phyloP scores from a whole-genome alignment of 345 rosid species.

The Angophora floribunda region DNA sequence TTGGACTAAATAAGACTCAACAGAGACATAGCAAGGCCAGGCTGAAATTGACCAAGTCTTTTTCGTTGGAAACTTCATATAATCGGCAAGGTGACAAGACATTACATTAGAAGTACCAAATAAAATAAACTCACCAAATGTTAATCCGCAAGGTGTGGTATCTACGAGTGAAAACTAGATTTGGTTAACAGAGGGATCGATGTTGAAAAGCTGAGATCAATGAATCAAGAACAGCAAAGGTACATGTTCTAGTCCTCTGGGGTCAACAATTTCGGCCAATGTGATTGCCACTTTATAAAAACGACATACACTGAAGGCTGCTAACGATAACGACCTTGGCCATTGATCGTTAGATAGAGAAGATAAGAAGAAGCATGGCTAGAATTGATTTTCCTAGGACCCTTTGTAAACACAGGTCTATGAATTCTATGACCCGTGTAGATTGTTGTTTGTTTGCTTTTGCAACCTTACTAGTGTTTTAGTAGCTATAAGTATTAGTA shows the following conservation, averaged over 20 bases:
- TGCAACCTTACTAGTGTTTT: rapidly evolving
- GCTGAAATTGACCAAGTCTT: neutral
- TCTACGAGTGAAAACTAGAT: neutral
- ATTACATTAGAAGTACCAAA: too few relatives aligned
- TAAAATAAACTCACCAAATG: neutral
- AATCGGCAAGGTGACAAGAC: too few relatives aligned
- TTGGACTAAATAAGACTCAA: neutral
- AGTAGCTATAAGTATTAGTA: neutral
- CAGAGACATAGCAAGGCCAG: neutral
- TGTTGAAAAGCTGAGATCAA: neutral
- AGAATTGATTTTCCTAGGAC: rapidly evolving
- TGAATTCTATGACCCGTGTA: neutral
- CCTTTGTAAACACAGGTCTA: rapidly evolving
- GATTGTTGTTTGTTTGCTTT: too few relatives aligned
- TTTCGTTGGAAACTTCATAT: neutral
- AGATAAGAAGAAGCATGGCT: neutral
- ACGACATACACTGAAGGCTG: neutral
- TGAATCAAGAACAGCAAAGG: neutral
- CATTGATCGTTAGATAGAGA: neutral
- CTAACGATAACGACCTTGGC: neutral
- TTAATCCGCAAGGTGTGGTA: neutral
- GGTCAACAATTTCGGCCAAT: neutral
- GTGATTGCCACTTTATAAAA: neutral
- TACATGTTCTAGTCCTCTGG: neutral
- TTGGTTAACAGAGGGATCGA: neutral